Base-by-base conservation (phyloP, 495 filamentous ascomycete genomes). In the Amphirosellinia nigrospora region DNA sequence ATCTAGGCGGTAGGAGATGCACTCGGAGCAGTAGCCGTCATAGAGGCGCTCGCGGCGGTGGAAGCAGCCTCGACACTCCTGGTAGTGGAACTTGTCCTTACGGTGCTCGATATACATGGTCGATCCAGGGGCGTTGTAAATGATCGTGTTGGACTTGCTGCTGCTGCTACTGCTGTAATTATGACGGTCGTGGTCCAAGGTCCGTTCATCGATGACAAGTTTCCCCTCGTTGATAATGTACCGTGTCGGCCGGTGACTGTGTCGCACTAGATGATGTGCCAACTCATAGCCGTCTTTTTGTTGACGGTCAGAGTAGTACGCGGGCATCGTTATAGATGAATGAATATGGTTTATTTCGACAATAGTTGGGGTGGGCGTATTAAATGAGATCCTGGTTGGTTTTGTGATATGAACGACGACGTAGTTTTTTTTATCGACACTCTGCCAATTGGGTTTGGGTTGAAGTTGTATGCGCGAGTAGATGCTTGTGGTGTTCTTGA, bases 101-200 rank as follows among this genome's bases (percentile, higher is more conserved):
- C 2, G 13, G 63, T 7, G 16, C 41, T 41, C 34, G n/a, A 77
- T 48, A 4, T 64, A 65, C 52, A 80, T 64, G 7, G 69, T 70
- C 8, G 72, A 73, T 0, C 69, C 71, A 0, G 76, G 74, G 0
- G 75, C 64, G 58, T 80, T 78, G 72, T 79, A 79, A 69, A 80
- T 76, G 66, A 79, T 26, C 8, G 77, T 71, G 48, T 75, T 74
- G 62, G 43, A 45, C 30, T 26, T 66, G 52, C 16, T 36, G 39
- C 9, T 30, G 50, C 38, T 68, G 36, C 71, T 32, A 21, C 30
- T 36, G 15, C 32, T 39, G 8, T 41, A 21, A 28, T 53, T 53
- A 4, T 8, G 62, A 41, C 32, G 26, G 34, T 53, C 53, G 6
- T 8, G 62, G 52, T 38, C 26, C 9, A 74, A 43, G 10, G 66